A percentile compares a stretch with the other conserved stretches of the same genome.
Evolutionary conservation across 352 stramenopile species (phyloP).

Genomic region (Phytophthora cajani): DNA sequence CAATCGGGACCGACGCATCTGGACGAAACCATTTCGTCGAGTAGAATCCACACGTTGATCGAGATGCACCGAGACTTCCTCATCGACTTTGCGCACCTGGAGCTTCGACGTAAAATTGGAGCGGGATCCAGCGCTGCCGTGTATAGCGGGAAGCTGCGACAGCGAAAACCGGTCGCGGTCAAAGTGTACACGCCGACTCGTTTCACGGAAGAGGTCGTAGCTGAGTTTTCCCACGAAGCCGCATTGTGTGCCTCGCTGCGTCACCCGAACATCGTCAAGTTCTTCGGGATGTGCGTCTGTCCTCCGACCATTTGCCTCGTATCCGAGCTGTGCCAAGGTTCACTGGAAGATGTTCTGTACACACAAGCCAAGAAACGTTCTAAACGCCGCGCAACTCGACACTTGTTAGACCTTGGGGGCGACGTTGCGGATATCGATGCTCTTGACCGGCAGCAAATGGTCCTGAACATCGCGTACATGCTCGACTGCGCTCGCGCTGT

Average conservation of each 20-base stretch:
- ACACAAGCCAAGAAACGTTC: conserved; percentile 21
- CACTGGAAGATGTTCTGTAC: conserved; percentile 51
- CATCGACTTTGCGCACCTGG: conserved; percentile 72
- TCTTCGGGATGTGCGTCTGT: conserved; percentile 72
- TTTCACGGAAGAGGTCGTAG: conserved; percentile 61
- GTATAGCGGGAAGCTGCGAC: conserved; percentile 53
- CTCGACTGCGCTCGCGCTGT: conserved; percentile 63
- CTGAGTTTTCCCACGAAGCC: conserved; percentile 68
- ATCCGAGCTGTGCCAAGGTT: conserved; percentile 61
- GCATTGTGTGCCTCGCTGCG: conserved; percentile 53
- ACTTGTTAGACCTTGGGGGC: conserved; percentile 21
- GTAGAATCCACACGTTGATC: conserved; percentile 60
- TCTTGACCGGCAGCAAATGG: conserved; percentile 43
- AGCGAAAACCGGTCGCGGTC: conserved; percentile 46
- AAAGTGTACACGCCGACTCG: conserved; percentile 69
- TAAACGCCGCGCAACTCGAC: conserved; percentile 2
- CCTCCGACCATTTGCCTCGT: conserved; percentile 71
- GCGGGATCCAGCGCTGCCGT: conserved; percentile 52
- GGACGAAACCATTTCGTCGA: conserved; percentile 52
- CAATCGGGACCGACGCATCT: conserved; percentile 19
- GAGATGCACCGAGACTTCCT: conserved; percentile 75
- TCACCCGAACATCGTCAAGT: conserved; percentile 72
- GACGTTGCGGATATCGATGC: conserved; percentile 3
- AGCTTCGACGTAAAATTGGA: conserved; percentile 58
- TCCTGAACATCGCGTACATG: conserved; percentile 69